Evolutionary conservation across 2,329 filamentous ascomycete species (phyloP), one percentile per base, ranked within the genome.

Genomic region (Cordyceps cateniannulata): DNA sequence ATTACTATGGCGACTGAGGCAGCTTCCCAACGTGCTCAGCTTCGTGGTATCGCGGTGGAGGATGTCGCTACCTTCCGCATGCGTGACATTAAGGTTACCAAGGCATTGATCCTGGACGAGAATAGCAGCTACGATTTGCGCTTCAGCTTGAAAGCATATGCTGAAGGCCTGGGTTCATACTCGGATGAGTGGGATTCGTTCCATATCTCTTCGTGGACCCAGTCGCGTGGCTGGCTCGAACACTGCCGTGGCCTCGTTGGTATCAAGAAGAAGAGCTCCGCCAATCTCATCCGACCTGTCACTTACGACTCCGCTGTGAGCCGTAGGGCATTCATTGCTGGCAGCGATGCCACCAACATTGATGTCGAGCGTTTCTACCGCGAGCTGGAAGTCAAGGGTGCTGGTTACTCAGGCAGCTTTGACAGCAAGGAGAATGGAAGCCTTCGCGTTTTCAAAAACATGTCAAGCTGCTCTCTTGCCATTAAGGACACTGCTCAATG

Each of bases 111-210:
- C 3, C 56, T 71, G 25, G 69, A 70, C 24, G 65, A 69, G 2
- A 65, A 64, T 3, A 60, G 62, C 20, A 54, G 62, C 16, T 69
- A 70, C 10, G 71, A 73, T 62, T 64, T 64, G 1, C 58, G 66
- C 3, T 62, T 70, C 5, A 67, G 64, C 2, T 20, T 72, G 5
- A 66, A 65, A 8, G 62, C 66, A 1, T 69, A 70, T 48, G 64
- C 69, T 0, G 69, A 72, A 45, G 69, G 69, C 3, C 69, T 69
- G 0, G 63, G 66, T 1, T 67, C 67, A 0, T 68, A 72, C 18
- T 78, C 77, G 0, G 77, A 79, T 35, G 67, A 71, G 3, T 84
- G 81, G 81, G 76, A 82, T 53, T 81, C 83, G 66, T 86, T 86
- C 70, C 71, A 75, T 1, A 80, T 86, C 27, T 81, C 76, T 50